Base-by-base conservation (phyloP, 352 stramenopile genomes). In the Phytophthora foliorum region DNA sequence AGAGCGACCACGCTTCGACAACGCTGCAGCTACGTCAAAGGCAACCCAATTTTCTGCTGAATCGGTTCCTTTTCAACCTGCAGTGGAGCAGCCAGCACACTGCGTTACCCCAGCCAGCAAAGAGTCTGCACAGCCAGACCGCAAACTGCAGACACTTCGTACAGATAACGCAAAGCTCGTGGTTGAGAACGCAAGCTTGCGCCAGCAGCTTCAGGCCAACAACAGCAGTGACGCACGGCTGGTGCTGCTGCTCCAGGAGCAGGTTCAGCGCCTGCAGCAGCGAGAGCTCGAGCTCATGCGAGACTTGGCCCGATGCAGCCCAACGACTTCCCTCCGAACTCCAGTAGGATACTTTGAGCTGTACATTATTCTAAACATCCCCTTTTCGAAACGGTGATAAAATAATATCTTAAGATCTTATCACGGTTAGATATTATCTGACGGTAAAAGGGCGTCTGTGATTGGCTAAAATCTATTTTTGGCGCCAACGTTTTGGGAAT, bases 221-320 rank as follows among this genome's bases (percentile, higher is more conserved):
- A 32, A 24, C 21, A 53, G 31, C 21, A 55, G 41, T 3, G 41
- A 62, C 31, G 36, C 51, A 13, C 13, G 50, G 17, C 48, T 68
- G 31, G 60, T 68, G 14, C 11, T 51, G 41, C 31, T 68, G 8
- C 34, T 68, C 17, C 50, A 68, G 32, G 60, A 68, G n/a, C 60
- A 68, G 17, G 60, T 68, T 24, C 60, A 56, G 42, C 39, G 60
- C 2, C 60, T 68, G 11, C 60, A 68, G 51, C 60, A 62, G n/a
- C 51, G 41, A 11, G 50, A 68, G 16, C 41, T 49, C 49, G 42
- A 68, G 51, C 51, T 68, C 39, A 68, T 68, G 50, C 51, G 60
- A 53, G 60, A 19, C 41, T 42, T 63, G 50, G 50, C 25, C 24
- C 14, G 54, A n/a, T 55, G 49, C 19, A 57, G 50, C 21, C 29